A percentile compares a stretch with the other conserved stretches of the same genome.
These are phyloP conservation scores for Penicillium nucicola DNA, from an alignment of 495 filamentous ascomycete species.

Conservation along the genomic window DNA sequence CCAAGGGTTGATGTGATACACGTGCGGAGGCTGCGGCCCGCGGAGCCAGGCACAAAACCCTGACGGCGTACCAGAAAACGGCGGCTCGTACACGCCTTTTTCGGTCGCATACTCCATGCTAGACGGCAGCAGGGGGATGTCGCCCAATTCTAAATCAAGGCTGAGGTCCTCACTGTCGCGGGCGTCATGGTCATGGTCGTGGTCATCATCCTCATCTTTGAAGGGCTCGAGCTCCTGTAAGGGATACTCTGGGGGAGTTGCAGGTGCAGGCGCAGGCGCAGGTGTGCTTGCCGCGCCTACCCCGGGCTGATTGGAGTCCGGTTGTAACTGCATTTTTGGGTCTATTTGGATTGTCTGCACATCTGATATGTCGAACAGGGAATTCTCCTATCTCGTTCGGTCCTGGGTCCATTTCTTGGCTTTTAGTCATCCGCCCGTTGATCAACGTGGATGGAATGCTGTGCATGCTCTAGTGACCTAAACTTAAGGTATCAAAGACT, in stretches of 20 bases:
- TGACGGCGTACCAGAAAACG: constrained; percentile 26
- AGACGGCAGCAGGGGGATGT: constrained; percentile 17
- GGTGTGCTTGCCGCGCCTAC: background rate
- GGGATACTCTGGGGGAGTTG: background rate
- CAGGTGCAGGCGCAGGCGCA: background rate
- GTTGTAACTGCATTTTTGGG: constrained; percentile 13
- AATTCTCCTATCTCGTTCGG: background rate
- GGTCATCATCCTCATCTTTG: constrained; percentile 14
- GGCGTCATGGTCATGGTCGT: too few species aligned
- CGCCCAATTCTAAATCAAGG: constrained; percentile 20
- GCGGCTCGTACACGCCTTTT: constrained; percentile 10
- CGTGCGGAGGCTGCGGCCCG: constrained; percentile 58
- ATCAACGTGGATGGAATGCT: too few species aligned
- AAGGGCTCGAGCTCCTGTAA: constrained; percentile 11
- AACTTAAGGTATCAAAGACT: too few species aligned
- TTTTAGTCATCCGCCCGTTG: constrained; percentile 9
- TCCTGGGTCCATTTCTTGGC: constrained; percentile 1
- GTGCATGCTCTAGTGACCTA: too few species aligned
- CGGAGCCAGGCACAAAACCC: constrained; percentile 29
- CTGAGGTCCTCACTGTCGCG: constrained; percentile 13
- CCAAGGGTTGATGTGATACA: constrained; percentile 60
- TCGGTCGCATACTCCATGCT: background rate
- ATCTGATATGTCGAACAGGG: background rate
- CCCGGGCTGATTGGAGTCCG: background rate
- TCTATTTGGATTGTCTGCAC: background rate